Conservation (phyloP, 2,329 filamentous ascomycete genomes). For the Blastomyces parvus region DNA sequence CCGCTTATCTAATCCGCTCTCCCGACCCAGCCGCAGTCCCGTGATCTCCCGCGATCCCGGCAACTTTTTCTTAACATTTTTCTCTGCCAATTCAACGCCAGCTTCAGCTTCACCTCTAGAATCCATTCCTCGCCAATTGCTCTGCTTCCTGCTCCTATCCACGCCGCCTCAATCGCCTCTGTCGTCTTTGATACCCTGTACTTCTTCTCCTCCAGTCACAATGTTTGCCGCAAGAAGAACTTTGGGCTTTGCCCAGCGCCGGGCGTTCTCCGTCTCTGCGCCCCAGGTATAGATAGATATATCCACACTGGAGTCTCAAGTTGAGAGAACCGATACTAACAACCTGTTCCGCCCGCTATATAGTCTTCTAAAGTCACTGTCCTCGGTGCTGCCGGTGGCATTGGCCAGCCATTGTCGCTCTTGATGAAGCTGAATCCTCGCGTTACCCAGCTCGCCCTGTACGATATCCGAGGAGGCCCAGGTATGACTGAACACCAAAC, state of each 20-base stretch:
- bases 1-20: neutral
- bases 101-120: neutral
- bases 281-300: conserved; percentile 51
- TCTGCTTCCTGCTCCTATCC: conserved; percentile 12
- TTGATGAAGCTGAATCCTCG: conserved; percentile 97
- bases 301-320: conserved; percentile 5
- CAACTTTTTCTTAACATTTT: neutral
- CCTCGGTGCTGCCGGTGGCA: conserved; percentile 92
- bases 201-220: conserved; percentile 27
- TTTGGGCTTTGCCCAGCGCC: conserved; percentile 54
- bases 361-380: conserved; percentile 96
- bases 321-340: conserved; percentile 2
- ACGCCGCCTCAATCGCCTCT: conserved; percentile 1
- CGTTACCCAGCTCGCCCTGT: conserved; percentile 87
- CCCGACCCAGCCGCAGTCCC: neutral
- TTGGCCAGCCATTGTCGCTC: conserved; percentile 94
- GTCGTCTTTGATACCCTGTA: conserved; percentile 10
- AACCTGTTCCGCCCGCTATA: conserved; percentile 4
- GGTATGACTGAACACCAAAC: conserved; percentile 49
- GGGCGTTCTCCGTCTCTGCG: conserved; percentile 72
- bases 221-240: conserved; percentile 65
- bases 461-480: conserved; percentile 91
- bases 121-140: neutral
- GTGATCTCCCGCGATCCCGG: neutral
- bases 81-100: neutral